phyloP scores from a whole-genome alignment of 1,139 yeast genomes.

The Schwanniomyces etchellsii region DNA sequence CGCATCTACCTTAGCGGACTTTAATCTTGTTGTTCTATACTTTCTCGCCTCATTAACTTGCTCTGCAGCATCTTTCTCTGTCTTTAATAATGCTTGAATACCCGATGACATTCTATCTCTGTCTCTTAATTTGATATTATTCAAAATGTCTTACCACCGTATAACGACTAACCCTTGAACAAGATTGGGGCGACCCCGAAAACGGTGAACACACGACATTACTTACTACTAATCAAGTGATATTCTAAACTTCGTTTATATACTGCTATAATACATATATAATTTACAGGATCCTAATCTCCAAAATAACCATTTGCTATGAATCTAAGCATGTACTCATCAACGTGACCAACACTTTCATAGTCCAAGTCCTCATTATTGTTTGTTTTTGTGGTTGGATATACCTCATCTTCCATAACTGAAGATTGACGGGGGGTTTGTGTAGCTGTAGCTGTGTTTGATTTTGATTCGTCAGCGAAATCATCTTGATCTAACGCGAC shows the following conservation, averaged over 20 bases:
- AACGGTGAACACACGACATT: too few relatives aligned
- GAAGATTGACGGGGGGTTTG: conserved; percentile 17
- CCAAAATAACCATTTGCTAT: conserved; percentile 74
- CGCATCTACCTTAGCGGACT: conserved; percentile 93
- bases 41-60: conserved; percentile 88
- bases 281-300: conserved; percentile 6
- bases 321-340: conserved; percentile 91
- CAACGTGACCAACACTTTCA: conserved; percentile 83
- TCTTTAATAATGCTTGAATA: conserved; percentile 44
- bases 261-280: too few relatives aligned
- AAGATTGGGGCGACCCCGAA: too few relatives aligned
- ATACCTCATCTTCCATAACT: conserved; percentile 9
- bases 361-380: conserved; percentile 49
- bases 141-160: conserved; percentile 1
- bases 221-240: too few relatives aligned
- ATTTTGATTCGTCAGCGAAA: conserved; percentile 43
- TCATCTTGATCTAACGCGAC: conserved; percentile 83
- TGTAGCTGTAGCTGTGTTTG: conserved; percentile 18
- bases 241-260: too few relatives aligned
- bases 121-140: too few relatives aligned
- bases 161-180: neutral
- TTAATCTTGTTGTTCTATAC: conserved; percentile 80
- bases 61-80: conserved; percentile 95
- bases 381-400: conserved; percentile 8
- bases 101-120: conserved; percentile 25